Percentiles rank a stretch among this genome's conserved stretches.
phyloP scores from a whole-genome alignment of 768 basidiomycete species.

The Strobilomyces dryophilus region DNA sequence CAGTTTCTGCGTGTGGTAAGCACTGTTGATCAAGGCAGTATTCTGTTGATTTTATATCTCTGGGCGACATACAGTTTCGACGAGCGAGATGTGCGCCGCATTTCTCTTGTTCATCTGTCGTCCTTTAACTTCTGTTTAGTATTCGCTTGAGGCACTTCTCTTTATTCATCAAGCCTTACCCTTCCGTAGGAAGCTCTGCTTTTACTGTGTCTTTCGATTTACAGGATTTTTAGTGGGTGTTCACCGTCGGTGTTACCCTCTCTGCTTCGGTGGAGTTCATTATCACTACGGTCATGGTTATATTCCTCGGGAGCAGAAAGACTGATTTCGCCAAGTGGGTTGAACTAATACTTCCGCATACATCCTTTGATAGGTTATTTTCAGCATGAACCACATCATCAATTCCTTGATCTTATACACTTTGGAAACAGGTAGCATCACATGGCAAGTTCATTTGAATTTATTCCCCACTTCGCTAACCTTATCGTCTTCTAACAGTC shows the following conservation, averaged over 20 bases:
- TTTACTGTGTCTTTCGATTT: not conserved
- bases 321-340: slow-evolving; percentile 29
- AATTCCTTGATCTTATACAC: slow-evolving; percentile 49
- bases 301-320: slow-evolving; percentile 30
- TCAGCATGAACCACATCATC: slow-evolving; percentile 46
- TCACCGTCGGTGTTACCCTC: slow-evolving; percentile 28
- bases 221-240: slow-evolving; percentile 25
- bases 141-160: slow-evolving; percentile 28
- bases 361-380: not conserved
- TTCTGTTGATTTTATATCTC: not conserved
- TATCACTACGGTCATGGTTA: slow-evolving; percentile 28
- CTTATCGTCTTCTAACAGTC: slow-evolving; percentile 11
- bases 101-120: accelerated
- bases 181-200: slow-evolving; percentile 14
- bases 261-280: slow-evolving; percentile 33
- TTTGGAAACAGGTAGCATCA: slow-evolving; percentile 49
- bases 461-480: accelerated
- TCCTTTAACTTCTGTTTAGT: slow-evolving; percentile 1
- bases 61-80: slow-evolving; percentile 22
- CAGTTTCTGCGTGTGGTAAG: slow-evolving; percentile 31
- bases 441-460: slow-evolving; percentile 29
- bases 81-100: slow-evolving; percentile 28
- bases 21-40: not conserved
- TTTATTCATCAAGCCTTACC: slow-evolving; percentile 29
- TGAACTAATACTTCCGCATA: accelerated